A percentile compares a stretch with the other conserved stretches of the same genome.
phyloP scores from a whole-genome alignment of 1,139 yeast species.

The Geotrichum bryndzae region DNA sequence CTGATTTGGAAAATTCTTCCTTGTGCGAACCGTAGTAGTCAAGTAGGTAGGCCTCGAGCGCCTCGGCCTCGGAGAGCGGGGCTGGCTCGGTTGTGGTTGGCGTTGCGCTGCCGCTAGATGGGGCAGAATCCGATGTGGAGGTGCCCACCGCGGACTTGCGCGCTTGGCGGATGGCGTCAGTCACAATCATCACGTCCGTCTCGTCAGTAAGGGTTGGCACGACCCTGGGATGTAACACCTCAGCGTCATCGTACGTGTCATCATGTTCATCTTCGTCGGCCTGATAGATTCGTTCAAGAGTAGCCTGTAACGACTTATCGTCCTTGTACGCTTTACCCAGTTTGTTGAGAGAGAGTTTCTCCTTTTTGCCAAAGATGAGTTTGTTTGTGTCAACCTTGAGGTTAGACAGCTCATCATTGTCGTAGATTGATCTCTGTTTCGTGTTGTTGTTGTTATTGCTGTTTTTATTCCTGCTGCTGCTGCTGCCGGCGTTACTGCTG shows the following conservation, averaged over 20 bases:
- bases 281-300: constrained; percentile 59
- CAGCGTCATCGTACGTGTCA: constrained; percentile 78
- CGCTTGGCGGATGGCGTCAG: constrained; percentile 13
- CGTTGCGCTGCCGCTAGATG: constrained; percentile 13
- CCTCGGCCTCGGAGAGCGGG: constrained; percentile 20
- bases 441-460: background rate
- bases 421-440: constrained; percentile 28
- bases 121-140: constrained; percentile 19
- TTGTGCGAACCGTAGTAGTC: constrained; percentile 40
- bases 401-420: constrained; percentile 34
- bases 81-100: constrained; percentile 22
- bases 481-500: constrained; percentile 12
- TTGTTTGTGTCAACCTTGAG: constrained; percentile 25
- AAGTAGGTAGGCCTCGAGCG: constrained; percentile 53
- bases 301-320: constrained; percentile 52
- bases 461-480: background rate
- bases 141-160: constrained; percentile 22
- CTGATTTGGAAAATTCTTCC: constrained; percentile 43
- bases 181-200: constrained; percentile 15
- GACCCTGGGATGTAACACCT: constrained; percentile 33
- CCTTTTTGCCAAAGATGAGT: constrained; percentile 32
- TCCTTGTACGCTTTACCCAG: constrained; percentile 13
- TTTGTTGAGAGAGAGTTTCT: constrained; percentile 17
- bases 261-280: constrained; percentile 76
- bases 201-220: constrained; percentile 33